Conservation (phyloP, 2,329 filamentous ascomycete species). For the Capronia coronata region DNA sequence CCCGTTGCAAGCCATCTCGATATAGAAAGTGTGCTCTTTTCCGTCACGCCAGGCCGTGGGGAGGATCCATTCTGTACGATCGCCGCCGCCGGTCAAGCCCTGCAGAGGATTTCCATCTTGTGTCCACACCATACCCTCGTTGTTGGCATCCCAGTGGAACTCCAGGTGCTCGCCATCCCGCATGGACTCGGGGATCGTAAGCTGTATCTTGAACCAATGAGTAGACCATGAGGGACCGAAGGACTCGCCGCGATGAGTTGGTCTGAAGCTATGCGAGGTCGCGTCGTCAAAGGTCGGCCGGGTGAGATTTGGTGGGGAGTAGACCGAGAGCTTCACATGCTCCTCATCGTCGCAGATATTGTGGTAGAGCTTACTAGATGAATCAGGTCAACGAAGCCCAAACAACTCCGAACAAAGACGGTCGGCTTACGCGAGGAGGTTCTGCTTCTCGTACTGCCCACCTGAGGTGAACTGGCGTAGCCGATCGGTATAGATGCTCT, state of each 20-base stretch:
- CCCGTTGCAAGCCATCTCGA: constrained; percentile 97
- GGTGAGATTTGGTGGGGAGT: constrained; percentile 70
- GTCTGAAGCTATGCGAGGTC: constrained; percentile 64
- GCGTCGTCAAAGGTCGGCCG: constrained; percentile 85
- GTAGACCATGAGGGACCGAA: constrained; percentile 97
- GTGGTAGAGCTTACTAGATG: constrained; percentile 62
- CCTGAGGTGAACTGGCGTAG: constrained; percentile 75
- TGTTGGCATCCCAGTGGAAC: constrained; percentile 91
- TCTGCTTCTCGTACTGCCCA: constrained; percentile 71
- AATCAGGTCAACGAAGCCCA: constrained; percentile 2
- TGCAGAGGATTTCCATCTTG: constrained; percentile 85
- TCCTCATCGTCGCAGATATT: constrained; percentile 60
- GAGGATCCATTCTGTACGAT: constrained; percentile 85
- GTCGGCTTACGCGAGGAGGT: constrained; percentile 60
- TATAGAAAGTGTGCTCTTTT: constrained; percentile 80
- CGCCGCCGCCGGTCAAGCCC: constrained; percentile 81
- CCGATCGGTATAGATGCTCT: constrained; percentile 75
- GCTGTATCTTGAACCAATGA: constrained; percentile 85
- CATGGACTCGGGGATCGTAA: constrained; percentile 70
- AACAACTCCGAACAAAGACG: background rate
- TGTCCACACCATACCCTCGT: constrained; percentile 91
- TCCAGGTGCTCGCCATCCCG: constrained; percentile 75
- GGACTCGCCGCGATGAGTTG: constrained; percentile 65
- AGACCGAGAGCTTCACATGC: constrained; percentile 77
- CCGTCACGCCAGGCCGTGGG: constrained; percentile 76